A percentile compares a stretch with the other conserved stretches of the same genome.
Evolutionary conservation across 2,329 filamentous ascomycete genomes (phyloP).

Genomic region (Hymenoscyphus occultus): DNA sequence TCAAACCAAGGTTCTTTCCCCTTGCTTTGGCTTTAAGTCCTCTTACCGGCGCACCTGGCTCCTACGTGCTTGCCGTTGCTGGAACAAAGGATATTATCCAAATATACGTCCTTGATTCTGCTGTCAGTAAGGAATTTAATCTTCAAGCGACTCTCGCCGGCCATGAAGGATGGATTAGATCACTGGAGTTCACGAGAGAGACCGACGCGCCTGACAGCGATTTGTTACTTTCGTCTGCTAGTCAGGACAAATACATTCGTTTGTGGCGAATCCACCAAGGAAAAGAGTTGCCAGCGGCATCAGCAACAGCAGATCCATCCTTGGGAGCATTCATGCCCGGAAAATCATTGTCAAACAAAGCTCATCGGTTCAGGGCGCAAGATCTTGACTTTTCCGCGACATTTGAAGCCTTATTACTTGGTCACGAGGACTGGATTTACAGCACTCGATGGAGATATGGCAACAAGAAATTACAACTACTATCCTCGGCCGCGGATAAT

Average conservation of each 20-base stretch:
- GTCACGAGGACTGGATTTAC: conserved; percentile 98
- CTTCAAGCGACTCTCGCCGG: conserved; percentile 76
- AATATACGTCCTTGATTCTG: conserved; percentile 61
- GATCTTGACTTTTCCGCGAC: conserved; percentile 71
- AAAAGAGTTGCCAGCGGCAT: conserved; percentile 57
- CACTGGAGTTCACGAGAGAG: conserved; percentile 73
- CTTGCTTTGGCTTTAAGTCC: conserved; percentile 67
- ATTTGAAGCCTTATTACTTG: conserved; percentile 89
- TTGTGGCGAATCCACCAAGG: conserved; percentile 84
- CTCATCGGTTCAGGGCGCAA: conserved; percentile 66
- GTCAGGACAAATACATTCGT: conserved; percentile 95
- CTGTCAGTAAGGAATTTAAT: conserved; percentile 52
- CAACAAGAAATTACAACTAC: conserved; percentile 58
- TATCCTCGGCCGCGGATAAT: conserved; percentile 93
- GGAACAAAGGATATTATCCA: conserved; percentile 84
- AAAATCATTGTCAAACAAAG: conserved; percentile 83
- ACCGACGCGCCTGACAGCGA: conserved; percentile 55
- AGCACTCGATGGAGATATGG: conserved; percentile 53
- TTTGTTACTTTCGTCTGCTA: conserved; percentile 83
- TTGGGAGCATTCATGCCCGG: conserved; percentile 59
- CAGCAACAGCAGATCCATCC: conserved; percentile 54
- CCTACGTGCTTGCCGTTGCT: conserved; percentile 73
- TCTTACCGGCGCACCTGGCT: conserved; percentile 50
- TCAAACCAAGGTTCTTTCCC: conserved; percentile 78
- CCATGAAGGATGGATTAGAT: conserved; percentile 93